phyloP scores from a whole-genome alignment of 345 rosid genomes.

The Pelargonium nanum region DNA sequence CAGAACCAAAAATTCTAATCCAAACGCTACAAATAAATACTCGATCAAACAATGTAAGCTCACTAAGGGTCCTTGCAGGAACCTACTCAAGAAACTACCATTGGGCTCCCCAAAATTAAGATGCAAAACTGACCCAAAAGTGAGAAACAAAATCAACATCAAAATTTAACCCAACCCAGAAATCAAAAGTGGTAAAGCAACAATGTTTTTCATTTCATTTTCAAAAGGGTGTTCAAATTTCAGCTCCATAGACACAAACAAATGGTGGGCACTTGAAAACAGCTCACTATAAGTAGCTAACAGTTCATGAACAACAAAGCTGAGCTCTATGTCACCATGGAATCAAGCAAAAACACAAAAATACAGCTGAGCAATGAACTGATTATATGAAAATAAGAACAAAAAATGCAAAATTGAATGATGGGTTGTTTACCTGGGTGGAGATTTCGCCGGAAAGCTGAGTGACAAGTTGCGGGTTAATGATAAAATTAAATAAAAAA shows the following conservation, averaged over 20 bases:
- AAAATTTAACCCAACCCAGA: background rate
- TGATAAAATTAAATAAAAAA: too few relatives aligned
- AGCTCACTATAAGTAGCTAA: background rate
- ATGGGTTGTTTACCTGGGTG: background rate
- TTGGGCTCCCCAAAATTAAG: too few relatives aligned
- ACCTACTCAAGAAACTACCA: too few relatives aligned
- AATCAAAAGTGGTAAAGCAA: background rate
- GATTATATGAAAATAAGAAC: background rate
- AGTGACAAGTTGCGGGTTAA: background rate
- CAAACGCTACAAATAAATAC: too few relatives aligned
- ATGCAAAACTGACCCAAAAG: too few relatives aligned
- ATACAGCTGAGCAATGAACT: background rate
- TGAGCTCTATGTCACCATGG: too few relatives aligned
- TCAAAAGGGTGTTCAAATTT: background rate
- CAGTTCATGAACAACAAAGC: background rate
- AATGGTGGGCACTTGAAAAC: background rate
- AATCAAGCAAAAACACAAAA: too few relatives aligned
- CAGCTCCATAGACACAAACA: background rate
- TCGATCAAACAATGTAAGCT: background rate
- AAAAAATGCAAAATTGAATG: too few relatives aligned
- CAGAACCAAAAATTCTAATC: too few relatives aligned
- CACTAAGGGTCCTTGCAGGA: too few relatives aligned
- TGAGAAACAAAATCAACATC: too few relatives aligned
- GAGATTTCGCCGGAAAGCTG: background rate
- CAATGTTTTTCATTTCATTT: background rate